A percentile compares a stretch with the other conserved stretches of the same genome.
phyloP scores from a whole-genome alignment of 768 basidiomycete species.

The Trametes cinnabarina region DNA sequence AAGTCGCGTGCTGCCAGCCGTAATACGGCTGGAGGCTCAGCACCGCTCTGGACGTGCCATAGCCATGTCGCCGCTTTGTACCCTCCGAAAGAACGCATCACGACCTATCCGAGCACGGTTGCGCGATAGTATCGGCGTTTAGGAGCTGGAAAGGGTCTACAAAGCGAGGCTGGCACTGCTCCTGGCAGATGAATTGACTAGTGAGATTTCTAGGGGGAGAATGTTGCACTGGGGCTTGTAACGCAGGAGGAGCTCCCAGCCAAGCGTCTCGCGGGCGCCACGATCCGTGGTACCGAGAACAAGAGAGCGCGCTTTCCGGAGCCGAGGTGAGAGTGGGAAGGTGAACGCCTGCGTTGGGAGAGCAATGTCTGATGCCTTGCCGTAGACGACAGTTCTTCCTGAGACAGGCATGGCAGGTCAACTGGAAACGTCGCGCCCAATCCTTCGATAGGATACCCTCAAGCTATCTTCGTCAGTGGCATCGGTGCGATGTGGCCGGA shows the following conservation, averaged over 20 bases:
- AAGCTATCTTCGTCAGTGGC: not conserved
- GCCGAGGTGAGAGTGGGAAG: not conserved
- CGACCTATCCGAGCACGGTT: not conserved
- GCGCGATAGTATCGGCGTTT: no score
- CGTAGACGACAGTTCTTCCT: not conserved
- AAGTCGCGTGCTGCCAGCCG: not conserved
- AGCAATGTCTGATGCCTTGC: not conserved
- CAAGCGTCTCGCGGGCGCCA: not conserved
- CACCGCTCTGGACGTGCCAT: not conserved
- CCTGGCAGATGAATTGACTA: no score
- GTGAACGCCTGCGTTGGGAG: not conserved
- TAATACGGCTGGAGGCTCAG: no score
- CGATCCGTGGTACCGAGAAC: not conserved
- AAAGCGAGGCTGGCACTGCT: no score
- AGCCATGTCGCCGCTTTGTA: not conserved
- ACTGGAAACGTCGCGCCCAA: not conserved
- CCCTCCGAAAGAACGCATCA: not conserved
- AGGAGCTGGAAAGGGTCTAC: no score
- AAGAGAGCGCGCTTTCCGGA: conserved; percentile 12
- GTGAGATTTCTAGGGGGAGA: not conserved
- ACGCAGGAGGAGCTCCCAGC: not conserved
- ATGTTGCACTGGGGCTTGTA: not conserved
- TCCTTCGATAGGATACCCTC: not conserved
- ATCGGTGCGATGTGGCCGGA: not conserved
- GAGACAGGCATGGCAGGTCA: not conserved